Base-by-base conservation (phyloP, 768 basidiomycete species). In the Pleurotus platypus region DNA sequence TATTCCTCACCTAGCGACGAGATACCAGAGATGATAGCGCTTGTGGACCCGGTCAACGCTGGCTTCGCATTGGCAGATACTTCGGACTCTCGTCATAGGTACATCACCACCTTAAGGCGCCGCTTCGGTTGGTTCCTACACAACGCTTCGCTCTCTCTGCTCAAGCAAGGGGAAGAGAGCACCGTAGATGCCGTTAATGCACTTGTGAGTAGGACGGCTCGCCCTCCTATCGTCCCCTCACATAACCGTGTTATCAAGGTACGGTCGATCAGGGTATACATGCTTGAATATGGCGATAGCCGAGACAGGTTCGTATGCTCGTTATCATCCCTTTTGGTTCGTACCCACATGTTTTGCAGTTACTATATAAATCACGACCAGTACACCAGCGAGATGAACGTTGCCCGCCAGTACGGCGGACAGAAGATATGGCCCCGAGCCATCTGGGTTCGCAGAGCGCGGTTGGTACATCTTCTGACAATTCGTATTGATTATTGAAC, bases 341-440 rank as follows among this genome's bases (percentile, higher is more conserved):
- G 15, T 24, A 40, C 15, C 8, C 42, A 46, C 30, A 45, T 35
- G 49, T 18, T 4, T 16, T 16, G 18, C 30, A 87, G 85, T 59
- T 86, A 83, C 62, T 79, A 73, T 60, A 70, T 80, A 6, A 85
- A 86, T 60, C 72, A 78, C 2, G 81, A 86, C 2, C 77, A 81
- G 51, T 84, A 84, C 61, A 74, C 70, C 12, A 74, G 74, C n/a
- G 87, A 88, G 63, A 76, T 84, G 63, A 82, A 78, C 63, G 77
- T 86, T n/a, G 83, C 85, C 43, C 80, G 86, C 18, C 82, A 82
- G 60, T 85, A 86, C 66, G 80, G 82, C 16, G 77, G 79, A 38
- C 90, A 93, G 68, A 88, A 89, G 67, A 77, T 77, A 11, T 92
- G 88, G 89, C 90, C 90, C 12, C 75, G 90, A 62, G 82, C 86